phyloP scores from a whole-genome alignment of 2,329 filamentous ascomycete species.

The Colletotrichum sp. region DNA sequence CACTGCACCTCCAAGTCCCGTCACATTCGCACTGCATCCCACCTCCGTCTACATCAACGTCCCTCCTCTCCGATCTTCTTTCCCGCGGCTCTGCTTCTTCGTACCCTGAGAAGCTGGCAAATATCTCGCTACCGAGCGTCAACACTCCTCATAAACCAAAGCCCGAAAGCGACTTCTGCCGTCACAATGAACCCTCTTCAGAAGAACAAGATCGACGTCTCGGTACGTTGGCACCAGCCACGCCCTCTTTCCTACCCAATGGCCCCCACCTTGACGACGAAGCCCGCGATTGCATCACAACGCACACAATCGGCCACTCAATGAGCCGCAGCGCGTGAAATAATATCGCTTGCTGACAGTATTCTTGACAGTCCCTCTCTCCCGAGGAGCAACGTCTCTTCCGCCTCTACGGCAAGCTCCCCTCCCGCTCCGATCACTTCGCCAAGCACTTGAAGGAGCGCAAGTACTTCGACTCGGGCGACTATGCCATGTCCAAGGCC shows the following conservation, averaged over 20 bases:
- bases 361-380: slow-evolving; percentile 73
- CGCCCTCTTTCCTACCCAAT: slow-evolving; percentile 18
- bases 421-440: slow-evolving; percentile 93
- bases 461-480: slow-evolving; percentile 97
- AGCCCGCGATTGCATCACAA: not conserved
- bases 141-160: not conserved
- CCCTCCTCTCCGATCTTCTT: not conserved
- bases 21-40: slow-evolving; percentile 16
- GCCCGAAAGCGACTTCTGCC: not conserved
- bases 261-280: not conserved
- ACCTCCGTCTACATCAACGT: not conserved
- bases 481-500: slow-evolving; percentile 96
- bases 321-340: not conserved
- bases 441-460: slow-evolving; percentile 99
- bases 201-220: slow-evolving; percentile 98
- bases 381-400: slow-evolving; percentile 97
- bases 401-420: slow-evolving; percentile 96
- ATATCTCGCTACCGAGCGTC: not conserved
- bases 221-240: slow-evolving; percentile 63
- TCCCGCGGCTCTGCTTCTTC: not conserved
- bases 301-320: not conserved
- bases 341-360: slow-evolving; percentile 23
- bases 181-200: slow-evolving; percentile 89
- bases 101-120: not conserved
- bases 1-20: slow-evolving; percentile 19